A percentile compares a stretch with the other conserved stretches of the same genome.
phyloP scores from a whole-genome alignment of 2,329 filamentous ascomycete species.

The Gliomastix tumulicola region DNA sequence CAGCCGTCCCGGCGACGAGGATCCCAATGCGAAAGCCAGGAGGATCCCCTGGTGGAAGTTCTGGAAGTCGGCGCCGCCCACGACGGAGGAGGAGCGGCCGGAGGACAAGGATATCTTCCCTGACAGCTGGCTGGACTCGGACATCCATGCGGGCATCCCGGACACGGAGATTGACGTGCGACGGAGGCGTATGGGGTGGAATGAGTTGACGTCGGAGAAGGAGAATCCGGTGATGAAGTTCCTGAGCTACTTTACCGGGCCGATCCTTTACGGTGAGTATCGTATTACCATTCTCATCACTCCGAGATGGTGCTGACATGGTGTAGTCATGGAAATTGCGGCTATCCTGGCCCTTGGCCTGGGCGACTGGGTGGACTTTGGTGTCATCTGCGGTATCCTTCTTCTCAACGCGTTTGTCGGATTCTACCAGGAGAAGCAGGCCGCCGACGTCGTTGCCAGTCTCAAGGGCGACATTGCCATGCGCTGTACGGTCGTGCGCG shows the following conservation, averaged over 20 bases:
- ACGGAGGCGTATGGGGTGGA: conserved; percentile 61
- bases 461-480: conserved; percentile 76
- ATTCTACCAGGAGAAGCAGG: conserved; percentile 79
- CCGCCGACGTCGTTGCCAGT: conserved; percentile 67
- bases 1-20: conserved; percentile 18
- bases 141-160: conserved; percentile 58
- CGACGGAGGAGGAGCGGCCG: conserved; percentile 20
- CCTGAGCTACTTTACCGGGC: conserved; percentile 67
- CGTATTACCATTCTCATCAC: not conserved
- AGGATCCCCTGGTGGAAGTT: conserved; percentile 27
- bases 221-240: conserved; percentile 71
- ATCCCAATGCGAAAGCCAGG: conserved; percentile 10
- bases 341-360: conserved; percentile 68
- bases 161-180: conserved; percentile 53
- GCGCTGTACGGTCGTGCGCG: conserved; percentile 61
- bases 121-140: conserved; percentile 63
- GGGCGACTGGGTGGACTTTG: conserved; percentile 67
- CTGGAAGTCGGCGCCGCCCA: conserved; percentile 17
- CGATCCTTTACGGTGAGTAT: conserved; percentile 68
- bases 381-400: conserved; percentile 69
- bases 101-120: too few relatives aligned
- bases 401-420: conserved; percentile 69
- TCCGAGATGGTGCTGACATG: not conserved
- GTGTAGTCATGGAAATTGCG: conserved; percentile 64
- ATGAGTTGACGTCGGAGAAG: conserved; percentile 68